phyloP scores from a whole-genome alignment of 805 yeast species.

The Candida caryicola region DNA sequence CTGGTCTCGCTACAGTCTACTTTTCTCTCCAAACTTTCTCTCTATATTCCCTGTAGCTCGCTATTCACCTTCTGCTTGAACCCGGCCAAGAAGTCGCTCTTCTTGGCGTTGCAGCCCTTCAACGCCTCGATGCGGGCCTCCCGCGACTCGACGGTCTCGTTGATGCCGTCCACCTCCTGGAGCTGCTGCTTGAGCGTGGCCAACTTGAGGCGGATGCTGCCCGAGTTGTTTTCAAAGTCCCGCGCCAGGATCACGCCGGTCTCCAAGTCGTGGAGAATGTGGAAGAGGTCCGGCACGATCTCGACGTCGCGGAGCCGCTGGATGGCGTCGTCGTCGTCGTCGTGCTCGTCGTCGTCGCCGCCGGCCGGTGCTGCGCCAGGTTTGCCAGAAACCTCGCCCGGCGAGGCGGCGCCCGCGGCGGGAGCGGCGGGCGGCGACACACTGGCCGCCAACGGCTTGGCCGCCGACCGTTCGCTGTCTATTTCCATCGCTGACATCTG shows the following conservation, averaged over 20 bases:
- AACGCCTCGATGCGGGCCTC: conserved; percentile 31
- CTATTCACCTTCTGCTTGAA: conserved; percentile 14
- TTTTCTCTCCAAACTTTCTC: neutral
- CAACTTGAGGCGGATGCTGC: conserved; percentile 43
- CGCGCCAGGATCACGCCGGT: conserved; percentile 37
- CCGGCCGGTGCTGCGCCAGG: too few species aligned
- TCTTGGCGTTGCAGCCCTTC: conserved; percentile 27
- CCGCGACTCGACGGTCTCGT: conserved; percentile 40
- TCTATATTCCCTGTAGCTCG: too few species aligned
- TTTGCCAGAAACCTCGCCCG: neutral
- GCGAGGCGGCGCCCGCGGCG: neutral
- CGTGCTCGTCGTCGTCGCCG: neutral
- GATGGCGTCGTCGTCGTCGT: conserved; percentile 11
- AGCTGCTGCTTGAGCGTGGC: conserved; percentile 32
- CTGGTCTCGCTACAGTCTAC: neutral
- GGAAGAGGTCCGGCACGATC: conserved; percentile 37
- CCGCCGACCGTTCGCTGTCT: neutral
- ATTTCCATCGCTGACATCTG: neutral
- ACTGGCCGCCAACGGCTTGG: neutral
- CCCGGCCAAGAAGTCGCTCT: conserved; percentile 20
- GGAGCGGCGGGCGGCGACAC: neutral
- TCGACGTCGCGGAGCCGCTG: conserved; percentile 29
- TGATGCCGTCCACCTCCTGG: conserved; percentile 44
- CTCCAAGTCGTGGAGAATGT: conserved; percentile 32
- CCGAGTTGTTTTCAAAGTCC: conserved; percentile 44